A percentile compares a stretch with the other conserved stretches of the same genome.
These are phyloP conservation scores for Colletotrichum musicola DNA, from an alignment of 2,329 filamentous ascomycete genomes.

Conservation along the genomic window DNA sequence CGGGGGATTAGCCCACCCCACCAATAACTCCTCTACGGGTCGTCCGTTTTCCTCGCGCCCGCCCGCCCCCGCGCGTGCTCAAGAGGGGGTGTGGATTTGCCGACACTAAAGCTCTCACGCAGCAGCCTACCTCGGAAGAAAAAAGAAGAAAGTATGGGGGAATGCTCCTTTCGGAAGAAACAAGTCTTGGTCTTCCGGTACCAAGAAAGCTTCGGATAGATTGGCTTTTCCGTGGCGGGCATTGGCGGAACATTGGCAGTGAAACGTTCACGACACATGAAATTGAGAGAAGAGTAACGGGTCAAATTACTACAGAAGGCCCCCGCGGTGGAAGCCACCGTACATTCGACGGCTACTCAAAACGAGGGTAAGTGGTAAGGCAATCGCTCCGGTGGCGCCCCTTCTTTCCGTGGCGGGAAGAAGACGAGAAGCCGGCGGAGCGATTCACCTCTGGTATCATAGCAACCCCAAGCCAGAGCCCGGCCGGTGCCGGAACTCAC, in stretches of 20 bases:
- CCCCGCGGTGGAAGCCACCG: not conserved
- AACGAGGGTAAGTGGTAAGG: not conserved
- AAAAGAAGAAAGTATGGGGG: too few relatives aligned
- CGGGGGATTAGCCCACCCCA: not conserved
- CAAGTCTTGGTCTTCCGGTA: not conserved
- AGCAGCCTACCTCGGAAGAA: too few relatives aligned
- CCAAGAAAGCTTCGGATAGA: not conserved
- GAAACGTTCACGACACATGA: not conserved
- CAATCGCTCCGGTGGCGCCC: not conserved
- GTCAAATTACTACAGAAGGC: not conserved
- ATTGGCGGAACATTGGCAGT: not conserved
- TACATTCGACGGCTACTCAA: not conserved
- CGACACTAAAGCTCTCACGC: too few relatives aligned
- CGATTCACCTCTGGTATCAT: slow-evolving; percentile 33
- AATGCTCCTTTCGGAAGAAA: not conserved
- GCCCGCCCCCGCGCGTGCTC: too few relatives aligned
- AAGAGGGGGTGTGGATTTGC: too few relatives aligned
- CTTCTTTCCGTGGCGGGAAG: not conserved
- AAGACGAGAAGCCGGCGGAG: not conserved
- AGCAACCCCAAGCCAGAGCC: slow-evolving; percentile 14
- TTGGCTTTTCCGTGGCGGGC: not conserved
- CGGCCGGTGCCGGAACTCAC: slow-evolving; percentile 4
- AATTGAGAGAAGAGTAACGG: not conserved
- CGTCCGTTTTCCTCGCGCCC: too few relatives aligned
- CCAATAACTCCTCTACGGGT: too few relatives aligned